Percentiles rank a stretch among this genome's conserved stretches.
These are phyloP conservation scores for Magnaporthales sp. DNA, from an alignment of 2,329 filamentous ascomycete genomes.

Conservation along the genomic window DNA sequence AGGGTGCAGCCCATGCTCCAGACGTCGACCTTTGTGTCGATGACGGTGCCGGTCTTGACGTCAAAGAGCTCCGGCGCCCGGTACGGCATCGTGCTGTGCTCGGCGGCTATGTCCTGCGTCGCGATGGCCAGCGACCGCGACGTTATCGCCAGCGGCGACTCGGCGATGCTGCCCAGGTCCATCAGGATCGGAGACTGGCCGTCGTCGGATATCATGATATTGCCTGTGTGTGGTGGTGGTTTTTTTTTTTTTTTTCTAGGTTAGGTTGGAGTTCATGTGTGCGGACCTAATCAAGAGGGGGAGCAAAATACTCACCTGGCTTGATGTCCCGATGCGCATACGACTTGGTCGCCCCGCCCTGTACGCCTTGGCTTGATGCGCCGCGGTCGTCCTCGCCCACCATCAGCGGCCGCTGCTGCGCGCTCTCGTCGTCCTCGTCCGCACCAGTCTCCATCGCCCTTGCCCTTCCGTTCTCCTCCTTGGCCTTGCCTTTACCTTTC, in stretches of 20 bases:
- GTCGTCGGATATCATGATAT: conserved; percentile 96
- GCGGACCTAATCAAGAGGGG: background rate
- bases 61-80: conserved; percentile 96
- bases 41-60: conserved; percentile 82
- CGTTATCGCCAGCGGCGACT: conserved; percentile 80
- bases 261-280: background rate
- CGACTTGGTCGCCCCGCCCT: conserved; percentile 20
- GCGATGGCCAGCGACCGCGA: conserved; percentile 84
- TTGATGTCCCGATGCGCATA: conserved; percentile 98
- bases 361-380: conserved; percentile 53
- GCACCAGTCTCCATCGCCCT: conserved; percentile 24
- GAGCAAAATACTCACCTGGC: conserved; percentile 55
- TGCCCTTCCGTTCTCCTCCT: conserved; percentile 14
- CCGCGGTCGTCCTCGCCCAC: conserved; percentile 64
- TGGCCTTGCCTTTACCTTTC: conserved; percentile 20
- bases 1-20: conserved; percentile 98
- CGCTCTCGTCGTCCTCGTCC: conserved; percentile 61
- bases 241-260: background rate
- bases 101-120: conserved; percentile 87
- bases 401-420: conserved; percentile 78
- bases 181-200: conserved; percentile 87
- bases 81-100: conserved; percentile 98
- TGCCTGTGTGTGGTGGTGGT: conserved; percentile 43
- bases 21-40: conserved; percentile 96
- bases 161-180: conserved; percentile 89